phyloP scores from a whole-genome alignment of 2,329 filamentous ascomycete genomes.

The Aulographum hederae region DNA sequence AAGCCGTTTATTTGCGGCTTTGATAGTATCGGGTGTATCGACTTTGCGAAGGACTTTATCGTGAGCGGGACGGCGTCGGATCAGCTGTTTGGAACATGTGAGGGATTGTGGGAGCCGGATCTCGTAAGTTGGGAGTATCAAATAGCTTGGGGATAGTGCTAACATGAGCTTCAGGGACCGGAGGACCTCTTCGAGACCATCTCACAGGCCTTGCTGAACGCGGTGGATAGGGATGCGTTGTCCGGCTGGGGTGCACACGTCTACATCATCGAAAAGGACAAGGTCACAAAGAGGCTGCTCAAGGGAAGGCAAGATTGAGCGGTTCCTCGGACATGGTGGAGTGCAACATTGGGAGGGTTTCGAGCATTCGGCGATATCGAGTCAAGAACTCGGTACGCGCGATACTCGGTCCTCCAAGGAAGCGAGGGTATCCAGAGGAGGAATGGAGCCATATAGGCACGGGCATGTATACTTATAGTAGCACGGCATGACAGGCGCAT shows the following conservation, averaged over 20 bases:
- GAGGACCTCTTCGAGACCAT: conserved; percentile 98
- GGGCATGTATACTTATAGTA: too few relatives aligned
- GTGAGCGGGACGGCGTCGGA: conserved; percentile 91
- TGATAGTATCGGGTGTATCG: conserved; percentile 97
- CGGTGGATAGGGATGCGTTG: conserved; percentile 87
- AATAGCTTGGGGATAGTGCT: conserved; percentile 2
- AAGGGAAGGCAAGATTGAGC: conserved; percentile 79
- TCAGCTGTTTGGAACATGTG: conserved; percentile 97
- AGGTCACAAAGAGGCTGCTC: conserved; percentile 96
- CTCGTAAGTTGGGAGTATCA: conserved; percentile 45
- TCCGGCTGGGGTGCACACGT: conserved; percentile 98
- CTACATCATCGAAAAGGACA: conserved; percentile 99
- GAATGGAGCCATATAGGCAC: too few relatives aligned
- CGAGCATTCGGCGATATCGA: too few relatives aligned
- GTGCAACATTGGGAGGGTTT: too few relatives aligned
- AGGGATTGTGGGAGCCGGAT: conserved; percentile 94
- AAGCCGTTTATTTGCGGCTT: conserved; percentile 98
- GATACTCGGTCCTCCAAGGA: too few relatives aligned
- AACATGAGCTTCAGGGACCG: conserved; percentile 39
- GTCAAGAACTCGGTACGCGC: too few relatives aligned
- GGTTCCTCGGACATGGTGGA: too few relatives aligned
- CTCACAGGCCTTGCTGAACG: conserved; percentile 87
- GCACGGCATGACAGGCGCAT: too few relatives aligned
- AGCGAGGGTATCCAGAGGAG: too few relatives aligned
- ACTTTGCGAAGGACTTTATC: conserved; percentile 99